These are phyloP conservation scores for Xylaria arbuscula DNA, from an alignment of 2,329 filamentous ascomycete genomes.

Conservation along the genomic window DNA sequence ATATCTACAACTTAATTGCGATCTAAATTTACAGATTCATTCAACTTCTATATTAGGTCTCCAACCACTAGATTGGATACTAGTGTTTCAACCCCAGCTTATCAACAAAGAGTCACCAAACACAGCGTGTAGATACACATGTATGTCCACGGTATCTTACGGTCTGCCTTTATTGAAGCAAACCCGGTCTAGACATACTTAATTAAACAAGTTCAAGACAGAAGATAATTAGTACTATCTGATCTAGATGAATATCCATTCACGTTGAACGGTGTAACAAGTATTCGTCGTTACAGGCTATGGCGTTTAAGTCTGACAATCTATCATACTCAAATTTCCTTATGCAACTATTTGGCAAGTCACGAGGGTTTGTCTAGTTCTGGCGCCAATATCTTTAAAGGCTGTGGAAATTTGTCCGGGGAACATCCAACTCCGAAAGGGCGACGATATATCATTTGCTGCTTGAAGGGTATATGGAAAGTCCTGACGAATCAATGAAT, in stretches of 20 bases:
- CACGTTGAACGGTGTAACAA: not conserved
- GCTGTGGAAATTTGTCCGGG: not conserved
- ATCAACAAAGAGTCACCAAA: not conserved
- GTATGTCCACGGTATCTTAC: not conserved
- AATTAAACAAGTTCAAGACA: not conserved
- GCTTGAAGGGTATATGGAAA: not conserved
- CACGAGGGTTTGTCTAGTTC: no score
- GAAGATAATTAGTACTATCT: not conserved
- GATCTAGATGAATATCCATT: not conserved
- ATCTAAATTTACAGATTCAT: no score
- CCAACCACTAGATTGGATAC: no score
- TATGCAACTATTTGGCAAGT: not conserved
- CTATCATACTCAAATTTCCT: not conserved
- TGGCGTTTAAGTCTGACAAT: not conserved
- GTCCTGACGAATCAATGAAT: conserved; percentile 9
- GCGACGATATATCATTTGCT: not conserved
- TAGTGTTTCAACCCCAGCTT: not conserved
- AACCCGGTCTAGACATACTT: not conserved
- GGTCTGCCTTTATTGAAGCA: not conserved
- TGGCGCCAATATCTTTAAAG: not conserved
- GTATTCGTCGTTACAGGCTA: no score
- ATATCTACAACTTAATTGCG: no score
- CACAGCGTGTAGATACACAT: not conserved
- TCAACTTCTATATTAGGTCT: no score
- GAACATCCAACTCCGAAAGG: not conserved